These are phyloP conservation scores for Aspergillus aculeatus DNA, from an alignment of 2,329 filamentous ascomycete genomes.

Conservation along the genomic window DNA sequence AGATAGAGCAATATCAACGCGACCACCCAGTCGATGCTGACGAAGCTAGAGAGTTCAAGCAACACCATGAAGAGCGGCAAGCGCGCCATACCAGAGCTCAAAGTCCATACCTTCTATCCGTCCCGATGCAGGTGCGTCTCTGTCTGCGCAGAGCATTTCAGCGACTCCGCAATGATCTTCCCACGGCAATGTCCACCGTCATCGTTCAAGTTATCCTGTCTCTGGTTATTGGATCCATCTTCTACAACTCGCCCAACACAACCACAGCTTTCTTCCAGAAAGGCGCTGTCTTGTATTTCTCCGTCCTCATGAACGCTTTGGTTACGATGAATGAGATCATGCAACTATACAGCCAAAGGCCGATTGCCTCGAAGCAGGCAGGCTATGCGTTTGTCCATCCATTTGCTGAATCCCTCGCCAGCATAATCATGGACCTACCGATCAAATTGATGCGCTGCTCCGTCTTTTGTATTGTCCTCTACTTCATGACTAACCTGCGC, in stretches of 20 bases:
- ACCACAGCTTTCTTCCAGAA: constrained; percentile 15
- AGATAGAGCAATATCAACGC: constrained; percentile 35
- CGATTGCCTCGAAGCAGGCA: constrained; percentile 15
- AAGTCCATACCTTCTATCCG: constrained; percentile 14
- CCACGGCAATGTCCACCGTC: constrained; percentile 8
- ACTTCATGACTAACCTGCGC: constrained; percentile 59
- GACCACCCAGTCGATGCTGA: constrained; percentile 23
- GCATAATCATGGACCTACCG: constrained; percentile 12
- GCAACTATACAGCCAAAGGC: constrained; percentile 44
- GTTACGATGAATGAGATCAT: constrained; percentile 57
- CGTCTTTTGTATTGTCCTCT: constrained; percentile 40
- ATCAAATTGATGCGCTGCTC: constrained; percentile 9
- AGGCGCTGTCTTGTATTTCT: constrained; percentile 67
- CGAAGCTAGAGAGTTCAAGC: constrained; percentile 7
- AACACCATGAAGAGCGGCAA: constrained; percentile 9
- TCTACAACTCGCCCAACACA: constrained; percentile 11
- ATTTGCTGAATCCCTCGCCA: constrained; percentile 13
- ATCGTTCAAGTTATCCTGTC: constrained; percentile 11
- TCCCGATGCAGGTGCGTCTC: constrained; percentile 14
- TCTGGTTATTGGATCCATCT: constrained; percentile 16
- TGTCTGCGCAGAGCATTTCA: constrained; percentile 15
- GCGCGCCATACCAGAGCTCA: constrained; percentile 7
- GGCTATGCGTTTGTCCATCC: constrained; percentile 17
- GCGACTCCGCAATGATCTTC: constrained; percentile 14
- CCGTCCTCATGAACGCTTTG: constrained; percentile 80